Percentiles rank a stretch among this genome's conserved stretches.
Evolutionary conservation across 1,284 basidiomycete species (phyloP).

Genomic region (Pseudozyma hubeiensis): DNA sequence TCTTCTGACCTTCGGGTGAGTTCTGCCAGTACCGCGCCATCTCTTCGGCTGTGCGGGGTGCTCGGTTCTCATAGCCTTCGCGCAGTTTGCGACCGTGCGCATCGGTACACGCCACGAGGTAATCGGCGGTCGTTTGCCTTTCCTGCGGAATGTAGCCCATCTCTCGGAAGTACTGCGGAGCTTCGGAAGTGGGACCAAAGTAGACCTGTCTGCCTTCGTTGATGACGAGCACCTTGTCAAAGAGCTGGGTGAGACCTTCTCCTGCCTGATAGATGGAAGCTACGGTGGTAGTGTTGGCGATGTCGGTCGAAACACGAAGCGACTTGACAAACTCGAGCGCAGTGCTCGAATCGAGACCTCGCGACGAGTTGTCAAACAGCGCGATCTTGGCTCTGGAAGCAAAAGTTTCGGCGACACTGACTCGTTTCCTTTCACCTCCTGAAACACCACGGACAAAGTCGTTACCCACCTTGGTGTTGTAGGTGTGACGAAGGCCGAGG

Average conservation of each 20-base stretch:
- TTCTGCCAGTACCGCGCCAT: slow-evolving; percentile 48
- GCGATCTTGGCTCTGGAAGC: slow-evolving; percentile 56
- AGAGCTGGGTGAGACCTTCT: slow-evolving; percentile 56
- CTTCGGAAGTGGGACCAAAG: slow-evolving; percentile 57
- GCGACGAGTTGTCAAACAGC: slow-evolving; percentile 61
- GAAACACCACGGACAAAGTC: slow-evolving; percentile 58
- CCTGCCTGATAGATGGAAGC: slow-evolving; percentile 64
- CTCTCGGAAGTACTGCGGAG: slow-evolving; percentile 55
- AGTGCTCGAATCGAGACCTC: slow-evolving; percentile 61
- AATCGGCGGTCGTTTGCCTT: slow-evolving; percentile 63
- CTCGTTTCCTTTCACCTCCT: slow-evolving; percentile 71
- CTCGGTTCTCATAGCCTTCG: slow-evolving; percentile 59
- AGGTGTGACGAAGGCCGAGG: slow-evolving; percentile 60
- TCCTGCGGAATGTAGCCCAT: slow-evolving; percentile 70
- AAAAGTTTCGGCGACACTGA: slow-evolving; percentile 69
- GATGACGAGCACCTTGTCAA: slow-evolving; percentile 64
- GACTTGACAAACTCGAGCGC: slow-evolving; percentile 61
- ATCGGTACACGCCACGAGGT: slow-evolving; percentile 70
- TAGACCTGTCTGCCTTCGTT: slow-evolving; percentile 66
- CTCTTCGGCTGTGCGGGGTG: slow-evolving; percentile 60
- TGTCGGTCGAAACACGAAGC: slow-evolving; percentile 58
- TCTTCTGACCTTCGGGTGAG: slow-evolving; percentile 44
- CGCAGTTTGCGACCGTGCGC: slow-evolving; percentile 69
- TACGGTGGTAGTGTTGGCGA: slow-evolving; percentile 43
- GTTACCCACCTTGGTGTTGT: slow-evolving; percentile 69